phyloP scores from a whole-genome alignment of 2,329 filamentous ascomycete genomes.

The Fusarium incarnatum region DNA sequence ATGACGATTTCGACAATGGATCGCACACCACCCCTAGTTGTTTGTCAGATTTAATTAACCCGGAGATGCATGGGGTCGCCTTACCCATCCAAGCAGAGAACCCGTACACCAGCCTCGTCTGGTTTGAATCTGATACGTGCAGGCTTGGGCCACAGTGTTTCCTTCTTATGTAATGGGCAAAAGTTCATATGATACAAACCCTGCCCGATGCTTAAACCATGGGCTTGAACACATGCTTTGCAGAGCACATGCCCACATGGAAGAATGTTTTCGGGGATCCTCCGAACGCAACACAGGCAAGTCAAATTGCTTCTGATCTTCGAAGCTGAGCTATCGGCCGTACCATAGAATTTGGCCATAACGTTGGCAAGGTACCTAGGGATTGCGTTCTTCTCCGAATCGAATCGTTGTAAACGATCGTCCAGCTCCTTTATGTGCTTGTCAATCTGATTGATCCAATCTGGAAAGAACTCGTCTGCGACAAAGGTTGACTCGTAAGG shows the following conservation, averaged over 20 bases:
- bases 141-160: neutral
- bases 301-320: neutral
- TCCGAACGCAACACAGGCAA: neutral
- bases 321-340: neutral
- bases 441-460: neutral
- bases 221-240: neutral
- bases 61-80: accelerated
- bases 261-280: neutral
- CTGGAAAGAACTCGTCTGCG: neutral
- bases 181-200: neutral
- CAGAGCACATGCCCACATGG: neutral
- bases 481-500: neutral
- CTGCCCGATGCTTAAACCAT: neutral
- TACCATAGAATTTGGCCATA: neutral
- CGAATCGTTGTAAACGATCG: neutral
- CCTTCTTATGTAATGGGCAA: neutral
- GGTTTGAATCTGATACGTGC: neutral
- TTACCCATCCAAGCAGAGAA: neutral
- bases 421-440: neutral
- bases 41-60: neutral
- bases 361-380: neutral
- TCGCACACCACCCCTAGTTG: neutral
- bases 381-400: neutral
- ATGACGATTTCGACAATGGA: neutral
- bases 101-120: neutral